A percentile compares a stretch with the other conserved stretches of the same genome.
These are phyloP conservation scores for Teratosphaeriaceae sp. DNA, from an alignment of 2,329 filamentous ascomycete species.

Conservation along the genomic window DNA sequence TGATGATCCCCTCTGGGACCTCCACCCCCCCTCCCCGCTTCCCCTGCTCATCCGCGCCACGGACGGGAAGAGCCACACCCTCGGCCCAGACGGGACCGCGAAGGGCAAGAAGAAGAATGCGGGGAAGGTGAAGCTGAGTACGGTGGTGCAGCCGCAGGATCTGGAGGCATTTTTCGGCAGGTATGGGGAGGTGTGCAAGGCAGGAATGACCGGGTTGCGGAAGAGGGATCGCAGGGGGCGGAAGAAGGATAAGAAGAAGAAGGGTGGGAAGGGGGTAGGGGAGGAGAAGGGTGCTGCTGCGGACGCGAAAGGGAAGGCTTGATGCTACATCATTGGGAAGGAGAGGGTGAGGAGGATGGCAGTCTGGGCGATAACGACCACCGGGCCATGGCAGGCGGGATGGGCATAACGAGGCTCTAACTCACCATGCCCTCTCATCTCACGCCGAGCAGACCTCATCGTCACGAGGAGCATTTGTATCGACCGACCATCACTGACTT, in stretches of 20 bases:
- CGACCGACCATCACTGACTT: too few relatives aligned
- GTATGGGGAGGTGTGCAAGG: constrained; percentile 89
- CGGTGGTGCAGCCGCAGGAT: constrained; percentile 68
- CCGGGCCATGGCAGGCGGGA: too few relatives aligned
- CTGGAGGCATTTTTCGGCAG: constrained; percentile 73
- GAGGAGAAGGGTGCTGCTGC: too few relatives aligned
- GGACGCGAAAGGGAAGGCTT: too few relatives aligned
- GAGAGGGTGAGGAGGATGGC: too few relatives aligned
- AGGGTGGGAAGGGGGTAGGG: constrained; percentile 12
- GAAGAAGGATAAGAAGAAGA: constrained; percentile 47
- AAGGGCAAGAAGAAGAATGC: constrained; percentile 43
- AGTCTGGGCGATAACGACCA: too few relatives aligned
- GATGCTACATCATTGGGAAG: too few relatives aligned
- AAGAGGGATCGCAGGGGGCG: constrained; percentile 80
- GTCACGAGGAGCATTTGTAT: too few relatives aligned
- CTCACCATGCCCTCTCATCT: too few relatives aligned
- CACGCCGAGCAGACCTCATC: too few relatives aligned
- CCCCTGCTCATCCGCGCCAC: constrained; percentile 78
- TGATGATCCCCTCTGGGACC: constrained; percentile 53
- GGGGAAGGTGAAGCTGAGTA: constrained; percentile 71
- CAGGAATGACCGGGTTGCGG: constrained; percentile 82
- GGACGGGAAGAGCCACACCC: constrained; percentile 56
- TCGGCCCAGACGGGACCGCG: constrained; percentile 15
- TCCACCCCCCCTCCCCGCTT: constrained; percentile 52
- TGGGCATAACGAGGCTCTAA: too few relatives aligned